A percentile compares a stretch with the other conserved stretches of the same genome.
Evolutionary conservation across 2,329 filamentous ascomycete genomes (phyloP).

Genomic region (Trichoderma sp.): DNA sequence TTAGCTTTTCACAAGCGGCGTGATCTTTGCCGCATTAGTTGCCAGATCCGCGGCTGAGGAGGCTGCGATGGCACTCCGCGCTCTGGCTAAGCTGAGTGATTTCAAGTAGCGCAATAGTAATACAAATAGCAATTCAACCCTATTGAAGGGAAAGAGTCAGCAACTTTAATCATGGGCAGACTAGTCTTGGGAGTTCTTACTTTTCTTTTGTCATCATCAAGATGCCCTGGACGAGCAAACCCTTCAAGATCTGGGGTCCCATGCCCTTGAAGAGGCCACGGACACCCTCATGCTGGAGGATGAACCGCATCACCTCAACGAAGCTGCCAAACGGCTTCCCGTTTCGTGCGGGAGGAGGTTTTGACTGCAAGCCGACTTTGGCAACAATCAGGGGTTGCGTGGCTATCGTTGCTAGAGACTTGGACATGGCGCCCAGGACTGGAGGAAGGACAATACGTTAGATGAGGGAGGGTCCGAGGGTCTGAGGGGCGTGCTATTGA

Average conservation of each 20-base stretch:
- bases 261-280: slow-evolving; percentile 95
- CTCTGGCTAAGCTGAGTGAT: slow-evolving; percentile 67
- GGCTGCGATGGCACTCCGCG: slow-evolving; percentile 65
- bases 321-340: slow-evolving; percentile 95
- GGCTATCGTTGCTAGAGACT: slow-evolving; percentile 84
- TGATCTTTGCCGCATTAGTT: slow-evolving; percentile 49
- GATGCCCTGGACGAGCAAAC: slow-evolving; percentile 88
- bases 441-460: neutral
- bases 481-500: neutral
- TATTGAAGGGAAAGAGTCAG: slow-evolving; percentile 40
- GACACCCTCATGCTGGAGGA: slow-evolving; percentile 82
- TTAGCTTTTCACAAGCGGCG: slow-evolving; percentile 34
- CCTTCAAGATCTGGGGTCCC: slow-evolving; percentile 89
- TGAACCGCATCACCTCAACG: slow-evolving; percentile 91
- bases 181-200: slow-evolving; percentile 49
- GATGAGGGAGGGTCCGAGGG: neutral
- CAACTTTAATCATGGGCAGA: neutral
- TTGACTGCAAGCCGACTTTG: slow-evolving; percentile 94
- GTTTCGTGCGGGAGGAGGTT: slow-evolving; percentile 78
- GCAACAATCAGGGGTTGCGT: slow-evolving; percentile 97
- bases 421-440: slow-evolving; percentile 93
- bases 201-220: slow-evolving; percentile 99
- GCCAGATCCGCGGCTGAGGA: slow-evolving; percentile 46
- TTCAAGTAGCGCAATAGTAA: slow-evolving; percentile 81
- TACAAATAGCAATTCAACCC: slow-evolving; percentile 86